phyloP scores from a whole-genome alignment of 352 stramenopile genomes.

The Globisporangium abappressorium region DNA sequence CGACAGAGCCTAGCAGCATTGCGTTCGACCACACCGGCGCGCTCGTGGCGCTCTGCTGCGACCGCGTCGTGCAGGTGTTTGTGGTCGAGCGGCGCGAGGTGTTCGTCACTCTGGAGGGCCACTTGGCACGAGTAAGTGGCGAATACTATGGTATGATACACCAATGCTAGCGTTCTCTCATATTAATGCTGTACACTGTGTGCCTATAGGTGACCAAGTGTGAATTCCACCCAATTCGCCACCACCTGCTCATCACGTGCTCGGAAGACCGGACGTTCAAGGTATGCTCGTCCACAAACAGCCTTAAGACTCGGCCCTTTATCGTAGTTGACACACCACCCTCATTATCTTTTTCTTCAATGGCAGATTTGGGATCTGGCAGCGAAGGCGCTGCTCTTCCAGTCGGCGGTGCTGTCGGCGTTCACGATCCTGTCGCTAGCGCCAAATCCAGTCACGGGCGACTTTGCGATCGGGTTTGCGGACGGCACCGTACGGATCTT shows the following conservation, averaged over 20 bases:
- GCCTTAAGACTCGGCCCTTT: not conserved
- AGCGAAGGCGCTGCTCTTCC: slow-evolving; percentile 57
- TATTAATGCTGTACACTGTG: not conserved
- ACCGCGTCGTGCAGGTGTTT: slow-evolving; percentile 53
- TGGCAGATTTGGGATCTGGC: slow-evolving; percentile 76
- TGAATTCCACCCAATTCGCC: slow-evolving; percentile 68
- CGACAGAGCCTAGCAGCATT: slow-evolving; percentile 39
- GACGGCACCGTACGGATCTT: slow-evolving; percentile 69
- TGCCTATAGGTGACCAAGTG: slow-evolving; percentile 62
- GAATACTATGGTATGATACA: not conserved
- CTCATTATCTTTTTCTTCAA: not conserved
- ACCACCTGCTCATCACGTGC: slow-evolving; percentile 64
- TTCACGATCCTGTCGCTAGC: slow-evolving; percentile 68
- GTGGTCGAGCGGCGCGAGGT: slow-evolving; percentile 50
- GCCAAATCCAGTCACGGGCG: slow-evolving; percentile 58
- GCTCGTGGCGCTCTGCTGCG: slow-evolving; percentile 50
- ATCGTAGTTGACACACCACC: not conserved
- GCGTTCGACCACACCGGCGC: slow-evolving; percentile 66
- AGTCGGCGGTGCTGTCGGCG: slow-evolving; percentile 74
- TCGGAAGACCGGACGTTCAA: slow-evolving; percentile 87
- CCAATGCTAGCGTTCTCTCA: not conserved
- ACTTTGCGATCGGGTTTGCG: slow-evolving; percentile 65
- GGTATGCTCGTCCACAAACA: slow-evolving; percentile 21
- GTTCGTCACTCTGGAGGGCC: slow-evolving; percentile 66
- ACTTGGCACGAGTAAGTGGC: slow-evolving; percentile 45